A percentile compares a stretch with the other conserved stretches of the same genome.
phyloP scores from a whole-genome alignment of 331 rosid genomes.

The Telfairia occidentalis region DNA sequence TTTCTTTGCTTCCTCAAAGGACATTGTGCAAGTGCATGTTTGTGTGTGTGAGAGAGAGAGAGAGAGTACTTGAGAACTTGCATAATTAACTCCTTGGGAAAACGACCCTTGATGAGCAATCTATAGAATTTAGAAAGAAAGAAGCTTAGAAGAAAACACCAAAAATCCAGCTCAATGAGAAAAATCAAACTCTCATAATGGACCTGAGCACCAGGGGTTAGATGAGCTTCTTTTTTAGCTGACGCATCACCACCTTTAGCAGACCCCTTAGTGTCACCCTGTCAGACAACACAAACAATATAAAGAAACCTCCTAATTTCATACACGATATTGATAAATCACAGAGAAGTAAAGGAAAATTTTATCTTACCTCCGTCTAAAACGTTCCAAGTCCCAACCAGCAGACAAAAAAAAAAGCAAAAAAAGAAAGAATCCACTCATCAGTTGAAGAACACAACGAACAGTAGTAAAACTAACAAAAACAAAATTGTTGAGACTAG shows the following conservation, averaged over 20 bases:
- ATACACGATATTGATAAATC: background rate
- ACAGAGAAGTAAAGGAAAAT: constrained; percentile 10
- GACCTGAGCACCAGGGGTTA: constrained; percentile 66
- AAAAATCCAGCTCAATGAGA: background rate
- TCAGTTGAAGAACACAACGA: constrained; percentile 22
- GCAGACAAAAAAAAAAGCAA: background rate
- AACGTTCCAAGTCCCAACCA: constrained; percentile 24
- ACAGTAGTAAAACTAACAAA: background rate
- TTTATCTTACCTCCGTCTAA: constrained; percentile 82
- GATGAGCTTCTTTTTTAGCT: constrained; percentile 60
- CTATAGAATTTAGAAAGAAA: constrained; percentile 27
- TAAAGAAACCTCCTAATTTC: constrained; percentile 4
- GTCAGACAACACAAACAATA: constrained; percentile 10
- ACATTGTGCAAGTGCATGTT: background rate
- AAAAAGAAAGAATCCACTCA: background rate
- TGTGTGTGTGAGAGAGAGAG: background rate
- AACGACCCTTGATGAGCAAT: constrained; percentile 66
- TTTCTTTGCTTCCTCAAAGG: background rate
- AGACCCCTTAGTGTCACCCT: constrained; percentile 95
- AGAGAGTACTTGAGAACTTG: constrained; percentile 63
- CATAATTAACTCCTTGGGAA: constrained; percentile 54
- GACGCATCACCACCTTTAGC: constrained; percentile 80
- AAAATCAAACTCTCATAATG: background rate
- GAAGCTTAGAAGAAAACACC: constrained; percentile 13
- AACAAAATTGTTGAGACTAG: background rate